Conservation (phyloP, 306 rosid genomes). For the Sicyos baderoa region DNA sequence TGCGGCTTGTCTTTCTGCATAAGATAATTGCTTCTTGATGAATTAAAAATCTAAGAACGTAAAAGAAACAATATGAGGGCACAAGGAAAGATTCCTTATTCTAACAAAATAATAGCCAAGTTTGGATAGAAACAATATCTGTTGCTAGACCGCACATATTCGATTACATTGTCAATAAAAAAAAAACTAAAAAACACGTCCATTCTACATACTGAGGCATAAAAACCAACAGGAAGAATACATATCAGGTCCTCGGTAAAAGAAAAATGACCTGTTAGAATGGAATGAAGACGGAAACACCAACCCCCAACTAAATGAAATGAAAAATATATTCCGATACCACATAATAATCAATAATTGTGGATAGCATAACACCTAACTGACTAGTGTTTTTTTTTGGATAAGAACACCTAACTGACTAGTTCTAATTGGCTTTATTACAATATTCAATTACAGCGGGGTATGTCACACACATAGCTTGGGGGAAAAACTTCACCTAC, state of each 20-base stretch:
- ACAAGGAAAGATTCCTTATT: background rate
- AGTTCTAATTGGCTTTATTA: background rate
- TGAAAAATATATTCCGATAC: background rate
- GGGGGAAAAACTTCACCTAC: background rate
- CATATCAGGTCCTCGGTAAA: background rate
- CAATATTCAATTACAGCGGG: background rate
- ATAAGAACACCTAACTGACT: background rate
- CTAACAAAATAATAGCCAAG: background rate
- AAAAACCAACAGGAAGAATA: background rate
- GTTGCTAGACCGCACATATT: background rate
- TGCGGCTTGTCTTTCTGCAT: slow-evolving; percentile 69
- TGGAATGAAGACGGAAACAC: background rate
- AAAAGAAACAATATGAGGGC: background rate
- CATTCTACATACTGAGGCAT: slow-evolving; percentile 1
- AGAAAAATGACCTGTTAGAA: background rate
- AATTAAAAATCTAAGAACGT: background rate
- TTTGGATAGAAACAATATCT: background rate
- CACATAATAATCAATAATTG: background rate
- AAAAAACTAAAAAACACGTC: background rate
- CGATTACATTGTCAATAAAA: background rate
- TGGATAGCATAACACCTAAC: background rate
- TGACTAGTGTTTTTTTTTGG: no score
- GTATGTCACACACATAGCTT: background rate
- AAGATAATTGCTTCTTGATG: slow-evolving; percentile 1
- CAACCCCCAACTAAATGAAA: background rate